phyloP scores from a whole-genome alignment of 1,284 basidiomycete genomes.

The Malassezia pachydermatis region DNA sequence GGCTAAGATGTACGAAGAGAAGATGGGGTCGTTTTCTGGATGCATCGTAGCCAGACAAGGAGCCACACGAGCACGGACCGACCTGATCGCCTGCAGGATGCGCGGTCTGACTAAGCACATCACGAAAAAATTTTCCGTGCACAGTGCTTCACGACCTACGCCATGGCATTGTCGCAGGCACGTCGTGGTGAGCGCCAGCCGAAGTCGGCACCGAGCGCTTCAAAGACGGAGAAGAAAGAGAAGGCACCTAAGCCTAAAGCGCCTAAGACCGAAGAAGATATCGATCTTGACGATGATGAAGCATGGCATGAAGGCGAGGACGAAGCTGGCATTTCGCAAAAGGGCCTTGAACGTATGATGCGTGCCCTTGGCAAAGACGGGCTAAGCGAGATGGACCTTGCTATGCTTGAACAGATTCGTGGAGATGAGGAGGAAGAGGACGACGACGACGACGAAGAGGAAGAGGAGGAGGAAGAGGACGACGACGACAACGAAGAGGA shows the following conservation, averaged over 20 bases:
- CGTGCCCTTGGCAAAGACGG: slow-evolving; percentile 40
- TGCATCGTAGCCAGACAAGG: neutral
- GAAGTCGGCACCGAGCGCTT: too few species aligned
- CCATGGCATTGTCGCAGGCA: too few species aligned
- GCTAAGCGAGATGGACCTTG: slow-evolving; percentile 34
- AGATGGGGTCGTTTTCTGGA: slow-evolving; percentile 13
- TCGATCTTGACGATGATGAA: slow-evolving; percentile 14
- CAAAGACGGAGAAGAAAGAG: neutral
- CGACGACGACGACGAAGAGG: slow-evolving; percentile 24
- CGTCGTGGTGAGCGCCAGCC: neutral
- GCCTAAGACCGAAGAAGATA: neutral
- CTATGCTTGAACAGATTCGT: slow-evolving; percentile 25
- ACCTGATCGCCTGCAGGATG: too few species aligned
- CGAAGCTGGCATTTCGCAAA: slow-evolving; percentile 31
- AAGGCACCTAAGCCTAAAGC: neutral
- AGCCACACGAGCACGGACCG: neutral
- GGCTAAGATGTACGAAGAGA: slow-evolving; percentile 6
- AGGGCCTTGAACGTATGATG: slow-evolving; percentile 41
- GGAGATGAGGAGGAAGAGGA: slow-evolving; percentile 23
- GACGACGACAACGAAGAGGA: slow-evolving; percentile 19
- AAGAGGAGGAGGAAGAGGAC: slow-evolving; percentile 22
- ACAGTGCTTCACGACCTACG: too few species aligned
- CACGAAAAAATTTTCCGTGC: too few species aligned
- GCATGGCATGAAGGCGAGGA: slow-evolving; percentile 34
- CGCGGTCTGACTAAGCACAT: too few species aligned